phyloP scores from a whole-genome alignment of 257 asterid genomes.

The Prunella vulgaris region DNA sequence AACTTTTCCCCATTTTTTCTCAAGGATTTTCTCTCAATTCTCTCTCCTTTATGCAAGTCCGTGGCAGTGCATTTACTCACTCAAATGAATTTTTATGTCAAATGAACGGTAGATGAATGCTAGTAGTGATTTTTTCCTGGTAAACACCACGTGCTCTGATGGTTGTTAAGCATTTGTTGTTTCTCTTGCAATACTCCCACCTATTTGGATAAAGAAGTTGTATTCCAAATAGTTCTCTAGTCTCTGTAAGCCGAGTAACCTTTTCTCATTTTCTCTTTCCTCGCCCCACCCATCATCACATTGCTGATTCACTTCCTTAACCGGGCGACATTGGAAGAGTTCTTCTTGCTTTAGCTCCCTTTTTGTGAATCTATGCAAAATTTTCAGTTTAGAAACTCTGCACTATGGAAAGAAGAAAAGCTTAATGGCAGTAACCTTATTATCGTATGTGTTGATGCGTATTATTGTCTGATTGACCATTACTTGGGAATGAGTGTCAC shows the following conservation, averaged over 20 bases:
- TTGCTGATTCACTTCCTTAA: background rate
- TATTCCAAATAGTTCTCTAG: background rate
- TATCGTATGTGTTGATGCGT: background rate
- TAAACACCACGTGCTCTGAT: background rate
- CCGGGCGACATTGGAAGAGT: background rate
- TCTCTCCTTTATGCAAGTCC: background rate
- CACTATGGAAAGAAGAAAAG: background rate
- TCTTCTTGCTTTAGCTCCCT: slow-evolving; percentile 5
- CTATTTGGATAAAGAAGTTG: background rate
- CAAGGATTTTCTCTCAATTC: background rate
- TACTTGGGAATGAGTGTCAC: background rate
- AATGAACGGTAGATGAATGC: slow-evolving; percentile 1
- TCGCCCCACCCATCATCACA: background rate
- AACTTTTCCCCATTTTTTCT: background rate
- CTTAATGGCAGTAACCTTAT: background rate
- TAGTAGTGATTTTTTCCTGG: background rate
- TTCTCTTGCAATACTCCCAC: background rate
- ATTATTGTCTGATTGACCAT: background rate
- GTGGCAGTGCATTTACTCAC: background rate
- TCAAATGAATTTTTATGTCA: background rate
- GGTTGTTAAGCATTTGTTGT: background rate
- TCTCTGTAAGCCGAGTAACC: slow-evolving; percentile 5
- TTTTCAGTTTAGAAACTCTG: background rate
- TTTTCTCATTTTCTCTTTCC: background rate
- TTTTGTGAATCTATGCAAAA: background rate